Base-by-base conservation (phyloP, 2,329 filamentous ascomycete species). In the Aspergillus sojae region DNA sequence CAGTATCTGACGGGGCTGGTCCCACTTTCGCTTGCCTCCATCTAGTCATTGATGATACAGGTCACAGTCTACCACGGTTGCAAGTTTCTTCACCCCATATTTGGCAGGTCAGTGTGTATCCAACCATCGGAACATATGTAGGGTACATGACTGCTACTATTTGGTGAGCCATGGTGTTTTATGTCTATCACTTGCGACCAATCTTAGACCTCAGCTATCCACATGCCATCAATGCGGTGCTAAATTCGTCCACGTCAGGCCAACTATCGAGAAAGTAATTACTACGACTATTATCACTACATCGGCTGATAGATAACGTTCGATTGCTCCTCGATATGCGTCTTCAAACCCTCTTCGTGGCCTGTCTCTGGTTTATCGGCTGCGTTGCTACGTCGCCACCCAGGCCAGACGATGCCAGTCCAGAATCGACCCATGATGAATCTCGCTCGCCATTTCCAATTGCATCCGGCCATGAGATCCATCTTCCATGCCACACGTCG, bases 231-330 rank as follows among this genome's bases (percentile, higher is more conserved):
- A 43, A 21, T 11, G 19, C 19, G n/a, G 3, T 11, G 4, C 41
- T 43, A 19, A 43, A 7, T 9, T 10, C 19, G n/a, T n/a, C 11
- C 19, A n/a, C 6, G 1, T n/a, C 9, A n/a, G n/a, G 6, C 2
- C n/a, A 23, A 14, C 43, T 2, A 10, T 23, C 43, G 11, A 11
- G 4, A 23, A 12, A 12, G 43, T 23, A n/a, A 46, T 6, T 23
- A 3, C n/a, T 23, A 21, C 43, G n/a, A 45, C 5, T 2, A 23
- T 21, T 12, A 12, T 23, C n/a, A 45, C n/a, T 21, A 7, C n/a
- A 12, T 1, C 4, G 12, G 28, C 5, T 1, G 12, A 28, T 9
- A 28, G 2, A 9, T 1, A 23, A 10, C 23, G 1, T 2, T 16
- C 19, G n/a, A 4, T 2, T 19, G 5, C 16, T 4, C 23, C 3